Evolutionary conservation across 163 green algal species (phyloP), one percentile per base, ranked within the genome.

Genomic region (Prototheca wickerhamii): DNA sequence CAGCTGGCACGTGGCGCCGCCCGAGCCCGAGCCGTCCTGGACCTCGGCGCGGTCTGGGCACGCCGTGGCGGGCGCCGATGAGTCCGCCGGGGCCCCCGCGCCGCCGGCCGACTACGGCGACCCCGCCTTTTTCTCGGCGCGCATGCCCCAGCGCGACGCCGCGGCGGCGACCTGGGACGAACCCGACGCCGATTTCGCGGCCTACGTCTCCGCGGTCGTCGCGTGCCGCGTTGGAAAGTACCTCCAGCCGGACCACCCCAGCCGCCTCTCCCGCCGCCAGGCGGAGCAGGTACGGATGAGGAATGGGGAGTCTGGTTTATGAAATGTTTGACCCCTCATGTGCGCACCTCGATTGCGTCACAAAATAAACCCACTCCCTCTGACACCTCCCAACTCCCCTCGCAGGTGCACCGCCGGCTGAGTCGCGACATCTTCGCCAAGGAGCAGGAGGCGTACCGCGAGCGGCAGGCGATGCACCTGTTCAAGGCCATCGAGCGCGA

Each of bases 401-500:
- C 1, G 61, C 50, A 68, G 37, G 57, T 82, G 30, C 81, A 77
- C 52, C 21, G 34, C 50, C 86, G 84, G 68, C 67, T 86, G 31
- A 34, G 50, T 8, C 53, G 67, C 12, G 67, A 84, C 58, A 72
- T 92, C 29, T 54, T 88, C 3, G 76, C 65, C 28, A 80, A 82
- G 65, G 85, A 90, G 73, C 55, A 68, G 51, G 50, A 75, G 33
- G 86, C 86, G 3, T 88, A 78, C 60, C 61, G 60, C 17, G 75
- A 81, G 56, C 77, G 82, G 3, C 61, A 75, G 64, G 58, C 60
- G 8, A 33, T 58, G 28, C 63, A 67, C 23, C 29, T 65, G 31
- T 57, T 65, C 70, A 89, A 85, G 65, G 76, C 75, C 34, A 90
- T 94, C 17, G 78, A 88, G 56, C 76, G 76, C 6, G n/a, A 43